Conservation (phyloP, 345 rosid genomes). For the Aethionema arabicum region DNA sequence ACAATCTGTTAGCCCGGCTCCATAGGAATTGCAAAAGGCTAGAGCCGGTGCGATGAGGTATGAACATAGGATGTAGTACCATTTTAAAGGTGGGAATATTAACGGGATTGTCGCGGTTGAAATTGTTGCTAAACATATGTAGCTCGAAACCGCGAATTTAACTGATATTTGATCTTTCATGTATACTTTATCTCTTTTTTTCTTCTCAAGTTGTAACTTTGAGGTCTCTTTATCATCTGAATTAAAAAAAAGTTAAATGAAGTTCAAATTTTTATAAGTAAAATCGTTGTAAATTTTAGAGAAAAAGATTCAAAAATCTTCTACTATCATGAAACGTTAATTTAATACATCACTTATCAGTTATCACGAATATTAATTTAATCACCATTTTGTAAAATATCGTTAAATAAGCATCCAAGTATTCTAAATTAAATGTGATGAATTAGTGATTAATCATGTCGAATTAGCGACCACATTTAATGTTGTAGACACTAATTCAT, state of each 20-base stretch:
- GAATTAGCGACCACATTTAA: too few species aligned
- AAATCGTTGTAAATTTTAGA: background rate
- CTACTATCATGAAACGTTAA: background rate
- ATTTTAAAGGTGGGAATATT: conserved; percentile 65
- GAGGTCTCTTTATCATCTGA: conserved; percentile 51
- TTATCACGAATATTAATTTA: too few species aligned
- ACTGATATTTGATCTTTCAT: conserved; percentile 63
- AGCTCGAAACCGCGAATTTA: conserved; percentile 70
- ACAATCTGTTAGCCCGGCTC: conserved; percentile 80
- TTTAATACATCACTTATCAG: too few species aligned
- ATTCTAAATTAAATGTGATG: too few species aligned
- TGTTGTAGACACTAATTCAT: too few species aligned
- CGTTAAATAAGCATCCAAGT: too few species aligned
- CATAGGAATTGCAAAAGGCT: conserved; percentile 84
- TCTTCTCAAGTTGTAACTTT: conserved; percentile 45
- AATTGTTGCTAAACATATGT: conserved; percentile 70
- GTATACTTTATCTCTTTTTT: conserved; percentile 57
- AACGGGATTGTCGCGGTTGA: conserved; percentile 62
- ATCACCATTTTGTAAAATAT: too few species aligned
- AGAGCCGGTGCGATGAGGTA: conserved; percentile 77
- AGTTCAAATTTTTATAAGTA: background rate
- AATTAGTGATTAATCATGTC: too few species aligned
- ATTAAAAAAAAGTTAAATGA: background rate
- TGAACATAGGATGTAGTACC: conserved; percentile 71
- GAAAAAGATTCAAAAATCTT: background rate